Conservation (phyloP, 176 grass and related monocot genomes). For the Neostapfia colusana region DNA sequence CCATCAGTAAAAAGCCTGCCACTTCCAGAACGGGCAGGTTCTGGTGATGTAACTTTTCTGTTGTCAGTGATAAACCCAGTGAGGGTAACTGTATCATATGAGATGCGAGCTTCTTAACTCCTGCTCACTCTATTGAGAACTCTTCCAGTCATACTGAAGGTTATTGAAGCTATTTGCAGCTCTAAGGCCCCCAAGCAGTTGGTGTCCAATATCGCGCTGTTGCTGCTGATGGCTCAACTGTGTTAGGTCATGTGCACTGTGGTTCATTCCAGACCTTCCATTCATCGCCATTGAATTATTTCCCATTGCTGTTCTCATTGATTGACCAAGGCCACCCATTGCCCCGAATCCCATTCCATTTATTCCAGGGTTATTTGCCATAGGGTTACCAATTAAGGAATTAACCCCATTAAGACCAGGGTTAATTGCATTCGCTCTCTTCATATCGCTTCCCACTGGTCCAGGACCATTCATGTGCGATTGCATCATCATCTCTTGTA, state of each 20-base stretch:
- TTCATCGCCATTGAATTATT: slow-evolving; percentile 65
- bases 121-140: slow-evolving; percentile 56
- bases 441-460: slow-evolving; percentile 50
- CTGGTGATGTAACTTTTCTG: slow-evolving; percentile 27
- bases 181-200: slow-evolving; percentile 58
- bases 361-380: slow-evolving; percentile 45
- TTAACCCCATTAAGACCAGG: slow-evolving; percentile 48
- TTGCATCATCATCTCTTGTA: slow-evolving; percentile 83
- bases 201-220: slow-evolving; percentile 72
- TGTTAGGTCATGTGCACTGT: slow-evolving; percentile 56
- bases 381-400: slow-evolving; percentile 53
- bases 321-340: slow-evolving; percentile 47
- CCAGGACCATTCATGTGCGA: slow-evolving; percentile 57
- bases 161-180: slow-evolving; percentile 74
- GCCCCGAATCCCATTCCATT: slow-evolving; percentile 45
- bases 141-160: slow-evolving; percentile 75
- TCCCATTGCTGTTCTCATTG: slow-evolving; percentile 45
- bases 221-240: slow-evolving; percentile 58
- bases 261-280: slow-evolving; percentile 60
- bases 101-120: background rate
- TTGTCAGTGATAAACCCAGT: slow-evolving; percentile 35
- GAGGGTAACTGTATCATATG: slow-evolving; percentile 38
- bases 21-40: slow-evolving; percentile 19
- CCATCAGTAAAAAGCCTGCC: slow-evolving; percentile 24
- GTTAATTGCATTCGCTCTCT: slow-evolving; percentile 49